Evolutionary conservation across 2,329 filamentous ascomycete species (phyloP), one percentile per base, ranked within the genome.

Genomic region (Trichoderma sp.): DNA sequence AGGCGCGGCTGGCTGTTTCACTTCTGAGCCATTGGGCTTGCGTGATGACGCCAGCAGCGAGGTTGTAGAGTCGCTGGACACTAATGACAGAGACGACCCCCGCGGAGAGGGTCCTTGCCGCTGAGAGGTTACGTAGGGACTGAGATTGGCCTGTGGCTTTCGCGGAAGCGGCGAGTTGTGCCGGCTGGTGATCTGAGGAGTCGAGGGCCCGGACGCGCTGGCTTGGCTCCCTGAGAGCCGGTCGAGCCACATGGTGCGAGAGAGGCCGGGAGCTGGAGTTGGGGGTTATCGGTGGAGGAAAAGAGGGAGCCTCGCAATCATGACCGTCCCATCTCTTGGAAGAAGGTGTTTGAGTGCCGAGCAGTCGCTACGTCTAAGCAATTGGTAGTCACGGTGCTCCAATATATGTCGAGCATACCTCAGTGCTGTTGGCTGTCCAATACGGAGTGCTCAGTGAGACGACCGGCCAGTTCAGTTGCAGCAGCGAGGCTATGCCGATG

Each of bases 241-340:
- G 83, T 97, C 94, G 77, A 96, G 89, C 94, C 94, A 97, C 93
- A 97, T 97, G 75, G 75, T 81, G 75, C 70, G 68, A 68, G 70
- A 58, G 55, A 37, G 18, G 52, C 54, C 46, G 34, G 28, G 64
- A 59, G 64, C 34, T 43, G 39, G 64, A 7, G 54, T n/a, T 28
- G 34, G 54, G 21, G 39, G 64, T 51, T 59, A 66, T 66, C 52
- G 54, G 34, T 59, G 58, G 39, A 56, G 14, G 28, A 32, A 26
- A 30, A 66, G 52, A 58, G 39, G 54, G 52, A 39, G 52, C 16
- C 30, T 32, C 46, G 63, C 26, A 32, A 69, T 37, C 43, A 65
- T 49, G 43, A 34, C 43, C 63, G 39, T 49, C 61, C 54, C 69
- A 69, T 69, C 21, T 28, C 54, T 59, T 51, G 8, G 43, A 37